phyloP scores from a whole-genome alignment of 1,139 yeast genomes.

The Suhomyces chickasaworum region DNA sequence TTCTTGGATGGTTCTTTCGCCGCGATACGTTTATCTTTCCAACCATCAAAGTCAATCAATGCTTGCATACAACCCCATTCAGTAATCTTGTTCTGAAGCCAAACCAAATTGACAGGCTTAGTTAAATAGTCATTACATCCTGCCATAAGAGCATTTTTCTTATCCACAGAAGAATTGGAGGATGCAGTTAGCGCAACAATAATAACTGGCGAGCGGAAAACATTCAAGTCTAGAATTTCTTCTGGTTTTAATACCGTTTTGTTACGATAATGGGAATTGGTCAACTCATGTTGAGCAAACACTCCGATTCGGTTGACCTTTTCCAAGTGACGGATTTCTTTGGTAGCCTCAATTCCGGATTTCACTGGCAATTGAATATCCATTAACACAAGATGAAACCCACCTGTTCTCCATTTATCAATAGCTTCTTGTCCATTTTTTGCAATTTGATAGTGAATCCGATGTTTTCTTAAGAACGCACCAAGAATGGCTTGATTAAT shows the following conservation, averaged over 20 bases:
- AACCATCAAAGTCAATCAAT: conserved; percentile 90
- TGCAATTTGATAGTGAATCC: conserved; percentile 83
- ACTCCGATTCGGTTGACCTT: conserved; percentile 81
- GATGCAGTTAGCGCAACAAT: conserved; percentile 96
- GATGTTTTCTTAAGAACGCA: conserved; percentile 84
- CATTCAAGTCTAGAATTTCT: conserved; percentile 56
- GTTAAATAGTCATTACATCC: conserved; percentile 97
- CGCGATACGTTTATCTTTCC: conserved; percentile 51
- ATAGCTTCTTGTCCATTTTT: conserved; percentile 91
- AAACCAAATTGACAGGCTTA: conserved; percentile 92
- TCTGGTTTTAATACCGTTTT: conserved; percentile 35
- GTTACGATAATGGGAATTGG: conserved; percentile 22
- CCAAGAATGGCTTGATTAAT: conserved; percentile 92
- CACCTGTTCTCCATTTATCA: conserved; percentile 90
- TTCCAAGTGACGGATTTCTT: conserved; percentile 83
- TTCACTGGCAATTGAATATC: conserved; percentile 93
- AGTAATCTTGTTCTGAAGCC: conserved; percentile 91
- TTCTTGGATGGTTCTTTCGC: conserved; percentile 5
- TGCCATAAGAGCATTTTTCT: conserved; percentile 89
- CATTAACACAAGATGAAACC: conserved; percentile 89
- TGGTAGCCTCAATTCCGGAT: conserved; percentile 91
- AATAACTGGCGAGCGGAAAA: conserved; percentile 87
- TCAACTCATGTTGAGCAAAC: conserved; percentile 53
- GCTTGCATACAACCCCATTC: conserved; percentile 99
- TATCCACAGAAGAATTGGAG: conserved; percentile 77